These are phyloP conservation scores for Paecilomyces niveus DNA, from an alignment of 2,329 filamentous ascomycete genomes.

Conservation along the genomic window DNA sequence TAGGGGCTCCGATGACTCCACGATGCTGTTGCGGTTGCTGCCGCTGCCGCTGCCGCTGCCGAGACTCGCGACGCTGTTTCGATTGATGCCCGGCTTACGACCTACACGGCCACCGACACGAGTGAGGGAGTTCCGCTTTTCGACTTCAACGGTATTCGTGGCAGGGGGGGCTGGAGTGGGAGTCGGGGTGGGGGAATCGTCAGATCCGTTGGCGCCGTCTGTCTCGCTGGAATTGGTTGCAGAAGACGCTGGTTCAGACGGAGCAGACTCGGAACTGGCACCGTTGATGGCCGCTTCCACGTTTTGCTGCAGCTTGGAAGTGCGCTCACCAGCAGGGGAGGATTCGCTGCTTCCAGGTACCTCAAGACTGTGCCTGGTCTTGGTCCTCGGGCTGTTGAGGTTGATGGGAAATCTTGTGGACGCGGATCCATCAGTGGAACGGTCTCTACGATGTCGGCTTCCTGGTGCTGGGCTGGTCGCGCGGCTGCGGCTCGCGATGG, in stretches of 20 bases:
- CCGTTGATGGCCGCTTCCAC: slow-evolving; percentile 38
- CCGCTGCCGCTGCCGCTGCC: slow-evolving; percentile 17
- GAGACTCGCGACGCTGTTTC: slow-evolving; percentile 23
- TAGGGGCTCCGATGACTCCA: slow-evolving; percentile 25
- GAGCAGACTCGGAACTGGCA: slow-evolving; percentile 23
- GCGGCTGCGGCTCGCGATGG: slow-evolving; percentile 64
- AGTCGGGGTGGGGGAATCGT: slow-evolving; percentile 29
- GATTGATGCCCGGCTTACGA: slow-evolving; percentile 42
- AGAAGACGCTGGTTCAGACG: slow-evolving; percentile 20
- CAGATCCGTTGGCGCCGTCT: slow-evolving; percentile 11
- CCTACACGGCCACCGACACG: slow-evolving; percentile 46
- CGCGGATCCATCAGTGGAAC: slow-evolving; percentile 60
- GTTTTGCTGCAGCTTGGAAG: slow-evolving; percentile 10
- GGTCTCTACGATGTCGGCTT: slow-evolving; percentile 65
- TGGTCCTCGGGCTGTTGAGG: slow-evolving; percentile 54
- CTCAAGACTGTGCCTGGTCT: slow-evolving; percentile 65
- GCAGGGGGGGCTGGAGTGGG: slow-evolving; percentile 18
- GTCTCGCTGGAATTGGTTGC: slow-evolving; percentile 8
- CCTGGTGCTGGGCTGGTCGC: slow-evolving; percentile 59
- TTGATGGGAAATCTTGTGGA: slow-evolving; percentile 84
- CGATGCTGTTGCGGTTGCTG: slow-evolving; percentile 29
- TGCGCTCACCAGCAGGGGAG: slow-evolving; percentile 30
- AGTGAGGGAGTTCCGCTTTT: slow-evolving; percentile 60
- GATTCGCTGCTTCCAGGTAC: slow-evolving; percentile 59
- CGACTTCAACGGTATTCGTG: slow-evolving; percentile 27